Base-by-base conservation (phyloP, 2,329 filamentous ascomycete genomes). In the Cordyceps tenuipes region DNA sequence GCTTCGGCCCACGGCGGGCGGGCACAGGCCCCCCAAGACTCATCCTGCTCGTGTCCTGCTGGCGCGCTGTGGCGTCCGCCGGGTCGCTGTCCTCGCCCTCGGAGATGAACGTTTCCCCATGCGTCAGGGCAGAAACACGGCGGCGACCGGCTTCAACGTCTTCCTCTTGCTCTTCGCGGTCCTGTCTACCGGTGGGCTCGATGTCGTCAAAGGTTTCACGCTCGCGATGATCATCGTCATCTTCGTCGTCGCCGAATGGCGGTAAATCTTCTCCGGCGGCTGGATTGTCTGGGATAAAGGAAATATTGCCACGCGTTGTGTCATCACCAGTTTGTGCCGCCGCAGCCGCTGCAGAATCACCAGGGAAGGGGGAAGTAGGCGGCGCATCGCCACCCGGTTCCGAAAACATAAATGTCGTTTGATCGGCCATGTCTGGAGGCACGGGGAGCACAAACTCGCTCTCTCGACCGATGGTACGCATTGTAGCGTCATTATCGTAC, bases 371-470 rank as follows among this genome's bases (percentile, higher is more conserved):
- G 8, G 69, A 71, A 4, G 69, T 72, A 23, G 56, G 63, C 1
- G 65, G 63, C 1, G 65, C 58, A n/a, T 71, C 71, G n/a, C 61
- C 61, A 2, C 64, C 67, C 0, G 72, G 72, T 7, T 72, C 71
- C 10, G 70, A 71, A 67, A 81, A 73, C n/a, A 80, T 61, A 48
- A 83, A 82, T 0, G 80, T 82, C 10, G 75, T 82, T 65, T 82
- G 79, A 3, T 74, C 73, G 50, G 79, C 78, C 9, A 75, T 74
- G 9, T 75, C 74, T 0, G 76, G 68, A 1, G 79, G 79, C 17
- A 82, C 74, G 34, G 81, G 73, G 21, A 83, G 68, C 3, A 76
- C 77, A 62, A 84, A 81, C 50, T 78, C 78, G 62, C 80, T 83
- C 34, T 78, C 76, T 10, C 76, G 73, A 19, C 73, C 76, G 21